phyloP scores from a whole-genome alignment of 768 basidiomycete species.

The Phlebiopsis gigantea region DNA sequence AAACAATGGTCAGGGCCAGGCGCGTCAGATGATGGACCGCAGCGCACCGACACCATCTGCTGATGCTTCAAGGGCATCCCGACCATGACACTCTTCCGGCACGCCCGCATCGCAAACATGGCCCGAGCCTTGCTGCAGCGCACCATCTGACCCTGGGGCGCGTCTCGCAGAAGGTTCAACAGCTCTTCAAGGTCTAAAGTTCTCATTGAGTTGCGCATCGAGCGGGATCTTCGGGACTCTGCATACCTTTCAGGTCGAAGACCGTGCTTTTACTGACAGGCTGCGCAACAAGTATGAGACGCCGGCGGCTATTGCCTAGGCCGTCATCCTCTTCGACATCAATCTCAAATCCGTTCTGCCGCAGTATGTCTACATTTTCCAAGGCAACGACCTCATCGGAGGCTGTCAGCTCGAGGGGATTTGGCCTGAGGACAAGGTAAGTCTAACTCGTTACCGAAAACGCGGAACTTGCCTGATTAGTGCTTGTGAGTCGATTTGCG shows the following conservation, averaged over 20 bases:
- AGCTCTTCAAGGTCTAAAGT: conserved; percentile 85
- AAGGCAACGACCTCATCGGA: conserved; percentile 84
- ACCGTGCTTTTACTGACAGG: conserved; percentile 89
- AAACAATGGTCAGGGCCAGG: background rate
- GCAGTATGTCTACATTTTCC: conserved; percentile 82
- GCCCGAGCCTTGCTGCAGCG: conserved; percentile 87
- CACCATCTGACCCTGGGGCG: conserved; percentile 75
- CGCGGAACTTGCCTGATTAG: conserved; percentile 61
- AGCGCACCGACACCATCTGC: conserved; percentile 73
- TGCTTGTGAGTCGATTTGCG: conserved; percentile 80
- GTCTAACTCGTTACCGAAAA: background rate
- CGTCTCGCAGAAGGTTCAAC: conserved; percentile 77
- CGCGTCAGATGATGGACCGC: background rate
- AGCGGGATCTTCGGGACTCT: conserved; percentile 4
- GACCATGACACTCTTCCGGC: conserved; percentile 94
- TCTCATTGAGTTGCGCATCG: background rate
- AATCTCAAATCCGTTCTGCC: conserved; percentile 87
- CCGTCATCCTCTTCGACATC: conserved; percentile 40
- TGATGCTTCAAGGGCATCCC: conserved; percentile 72
- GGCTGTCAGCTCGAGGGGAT: conserved; percentile 75
- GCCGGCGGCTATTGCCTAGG: conserved; percentile 27
- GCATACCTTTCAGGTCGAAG: conserved; percentile 80
- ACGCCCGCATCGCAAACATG: conserved; percentile 97
- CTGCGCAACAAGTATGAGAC: conserved; percentile 70
- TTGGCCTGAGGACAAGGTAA: conserved; percentile 48